Base-by-base conservation (phyloP, 139 green algal genomes). In the Chlamydomonas applanata region DNA sequence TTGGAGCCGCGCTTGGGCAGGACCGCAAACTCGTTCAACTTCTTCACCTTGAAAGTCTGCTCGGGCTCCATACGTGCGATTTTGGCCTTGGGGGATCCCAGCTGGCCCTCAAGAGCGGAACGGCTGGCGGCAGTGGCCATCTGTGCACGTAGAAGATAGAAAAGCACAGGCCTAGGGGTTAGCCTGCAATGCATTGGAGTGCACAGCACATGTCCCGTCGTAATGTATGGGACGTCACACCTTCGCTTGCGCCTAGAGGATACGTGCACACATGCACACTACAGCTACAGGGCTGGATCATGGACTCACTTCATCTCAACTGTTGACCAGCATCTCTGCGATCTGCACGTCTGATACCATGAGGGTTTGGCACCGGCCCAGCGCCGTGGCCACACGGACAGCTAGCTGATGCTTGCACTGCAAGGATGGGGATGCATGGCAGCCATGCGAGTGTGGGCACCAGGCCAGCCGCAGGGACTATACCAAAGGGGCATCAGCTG, bases 381-480 rank as follows among this genome's bases (percentile, higher is more conserved):
- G 40, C 0, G 75, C 65, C 3, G 75, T 33, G 0, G 88, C 89
- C 36, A 96, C 40, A 20, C 86, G 78, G 0, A 86, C 92, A 2
- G 92, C 92, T 54, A 97, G 83, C 75, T 95, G 89, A 81, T 97
- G 92, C 84, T 97, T 97, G 90, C 92, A 97, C 86, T 94, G 85
- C 80, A 75, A n/a, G n/a, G n/a, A n/a, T n/a, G n/a, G n/a, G n/a
- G n/a, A n/a, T n/a, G n/a, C n/a, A n/a, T n/a, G n/a, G n/a, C n/a
- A n/a, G n/a, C n/a, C n/a, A n/a, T n/a, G n/a, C n/a, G n/a, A n/a
- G n/a, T n/a, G n/a, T n/a, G n/a, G n/a, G n/a, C n/a, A n/a, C n/a
- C n/a, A n/a, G n/a, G n/a, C n/a, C n/a, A n/a, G n/a, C n/a, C n/a
- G n/a, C n/a, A n/a, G n/a, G n/a, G n/a, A n/a, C n/a, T n/a, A n/a